Percentiles rank a stretch among this genome's conserved stretches.
phyloP scores from a whole-genome alignment of 495 filamentous ascomycete species.

The Aspergillus taichungensis region DNA sequence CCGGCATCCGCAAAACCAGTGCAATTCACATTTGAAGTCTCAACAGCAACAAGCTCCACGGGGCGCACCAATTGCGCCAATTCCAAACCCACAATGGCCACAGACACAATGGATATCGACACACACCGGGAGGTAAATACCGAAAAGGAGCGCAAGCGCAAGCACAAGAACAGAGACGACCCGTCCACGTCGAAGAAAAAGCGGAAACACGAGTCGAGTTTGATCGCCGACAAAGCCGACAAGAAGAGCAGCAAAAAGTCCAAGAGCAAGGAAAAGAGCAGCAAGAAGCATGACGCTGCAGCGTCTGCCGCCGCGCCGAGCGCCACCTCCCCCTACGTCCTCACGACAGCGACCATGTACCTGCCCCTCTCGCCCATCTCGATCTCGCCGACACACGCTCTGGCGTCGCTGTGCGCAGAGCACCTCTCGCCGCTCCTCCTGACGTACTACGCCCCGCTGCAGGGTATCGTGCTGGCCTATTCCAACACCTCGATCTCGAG shows the following conservation, averaged over 20 bases:
- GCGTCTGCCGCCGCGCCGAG: slow-evolving; percentile 4
- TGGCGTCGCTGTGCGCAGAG: slow-evolving; percentile 59
- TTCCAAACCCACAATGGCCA: slow-evolving; percentile 27
- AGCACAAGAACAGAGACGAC: slow-evolving; percentile 29
- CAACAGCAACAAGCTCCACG: slow-evolving; percentile 8
- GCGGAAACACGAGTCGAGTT: slow-evolving; percentile 28
- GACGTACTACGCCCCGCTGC: slow-evolving; percentile 62
- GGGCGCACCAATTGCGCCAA: slow-evolving; percentile 15
- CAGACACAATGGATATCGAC: slow-evolving; percentile 39
- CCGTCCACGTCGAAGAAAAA: slow-evolving; percentile 39
- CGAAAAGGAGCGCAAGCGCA: slow-evolving; percentile 50
- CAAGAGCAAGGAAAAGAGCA: slow-evolving; percentile 13
- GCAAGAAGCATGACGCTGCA: slow-evolving; percentile 3
- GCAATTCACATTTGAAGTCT: slow-evolving; percentile 5
- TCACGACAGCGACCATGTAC: slow-evolving; percentile 57
- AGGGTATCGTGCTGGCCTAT: slow-evolving; percentile 65
- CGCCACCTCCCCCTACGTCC: slow-evolving; percentile 47
- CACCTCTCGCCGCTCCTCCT: slow-evolving; percentile 70
- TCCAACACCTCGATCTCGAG: slow-evolving; percentile 46
- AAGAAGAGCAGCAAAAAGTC: slow-evolving; percentile 26
- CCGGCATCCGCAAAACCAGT: slow-evolving; percentile 7
- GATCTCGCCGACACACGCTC: slow-evolving; percentile 52
- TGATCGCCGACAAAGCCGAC: slow-evolving; percentile 10
- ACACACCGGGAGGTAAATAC: slow-evolving; percentile 21
- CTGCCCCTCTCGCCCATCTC: slow-evolving; percentile 62